These are phyloP conservation scores for Tubosaeta sp. DNA, from an alignment of 768 basidiomycete genomes.

Conservation along the genomic window DNA sequence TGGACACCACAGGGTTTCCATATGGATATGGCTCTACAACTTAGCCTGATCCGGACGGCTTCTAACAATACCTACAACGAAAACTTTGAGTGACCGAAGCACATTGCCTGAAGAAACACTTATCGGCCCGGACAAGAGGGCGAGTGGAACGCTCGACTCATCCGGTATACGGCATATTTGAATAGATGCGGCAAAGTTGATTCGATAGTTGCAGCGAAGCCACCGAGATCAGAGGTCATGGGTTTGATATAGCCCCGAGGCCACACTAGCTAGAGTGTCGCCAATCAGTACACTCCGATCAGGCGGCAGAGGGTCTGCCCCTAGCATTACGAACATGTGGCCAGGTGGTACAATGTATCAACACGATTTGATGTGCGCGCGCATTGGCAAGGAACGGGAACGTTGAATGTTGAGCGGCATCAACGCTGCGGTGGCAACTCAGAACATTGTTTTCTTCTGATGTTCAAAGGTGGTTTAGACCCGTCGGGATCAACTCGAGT, in stretches of 20 bases:
- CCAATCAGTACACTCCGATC: not conserved
- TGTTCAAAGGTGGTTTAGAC: too few relatives aligned
- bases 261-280: not conserved
- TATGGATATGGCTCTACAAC: not conserved
- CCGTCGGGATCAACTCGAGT: too few relatives aligned
- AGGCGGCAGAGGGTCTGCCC: not conserved
- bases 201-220: not conserved
- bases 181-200: not conserved
- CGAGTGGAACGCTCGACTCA: too few relatives aligned
- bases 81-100: not conserved
- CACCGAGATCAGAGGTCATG: conserved; percentile 2
- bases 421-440: not conserved
- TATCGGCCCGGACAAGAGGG: not conserved
- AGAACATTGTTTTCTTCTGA: too few relatives aligned
- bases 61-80: not conserved
- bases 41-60: not conserved
- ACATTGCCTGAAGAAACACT: conserved; percentile 3
- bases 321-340: not conserved
- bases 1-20: too few relatives aligned
- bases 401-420: not conserved
- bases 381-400: not conserved
- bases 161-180: not conserved
- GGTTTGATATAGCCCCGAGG: not conserved
- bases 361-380: not conserved
- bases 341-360: not conserved